Evolutionary conservation across 2,329 filamentous ascomycete genomes (phyloP).

Genomic region (Xylaria sp.): DNA sequence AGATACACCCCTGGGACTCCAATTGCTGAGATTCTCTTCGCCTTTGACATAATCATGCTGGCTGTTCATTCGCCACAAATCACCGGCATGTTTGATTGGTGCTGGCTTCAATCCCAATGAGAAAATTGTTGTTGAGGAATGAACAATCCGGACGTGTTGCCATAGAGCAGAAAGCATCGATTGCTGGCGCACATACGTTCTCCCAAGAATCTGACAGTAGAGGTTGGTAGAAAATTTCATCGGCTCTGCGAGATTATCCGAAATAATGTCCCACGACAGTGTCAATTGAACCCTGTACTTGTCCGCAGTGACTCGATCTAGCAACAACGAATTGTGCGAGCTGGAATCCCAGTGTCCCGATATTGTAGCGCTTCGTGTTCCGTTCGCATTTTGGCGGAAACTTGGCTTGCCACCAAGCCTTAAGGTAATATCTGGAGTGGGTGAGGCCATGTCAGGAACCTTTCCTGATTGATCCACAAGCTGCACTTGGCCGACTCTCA

Average conservation of each 20-base stretch:
- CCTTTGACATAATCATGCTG: conserved; percentile 96
- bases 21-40: conserved; percentile 84
- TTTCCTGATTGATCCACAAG: conserved; percentile 88
- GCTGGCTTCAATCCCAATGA: conserved; percentile 86
- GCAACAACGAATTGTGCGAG: conserved; percentile 86
- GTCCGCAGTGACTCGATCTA: conserved; percentile 94
- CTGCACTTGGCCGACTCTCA: conserved; percentile 83
- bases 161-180: conserved; percentile 89
- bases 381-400: conserved; percentile 87
- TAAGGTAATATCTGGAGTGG: conserved; percentile 78
- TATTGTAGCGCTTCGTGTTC: conserved; percentile 85
- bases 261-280: conserved; percentile 85
- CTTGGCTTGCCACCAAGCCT: conserved; percentile 81
- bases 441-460: conserved; percentile 78
- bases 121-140: conserved; percentile 87
- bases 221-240: conserved; percentile 88
- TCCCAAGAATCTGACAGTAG: conserved; percentile 83
- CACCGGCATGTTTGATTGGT: conserved; percentile 89
- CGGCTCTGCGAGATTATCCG: conserved; percentile 83
- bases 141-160: conserved; percentile 85
- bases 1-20: conserved; percentile 90
- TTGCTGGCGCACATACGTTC: conserved; percentile 84
- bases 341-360: conserved; percentile 98
- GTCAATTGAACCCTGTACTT: conserved; percentile 91
- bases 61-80: conserved; percentile 96